phyloP scores from a whole-genome alignment of 768 basidiomycete species.

The Xerocomellus amylosporus region DNA sequence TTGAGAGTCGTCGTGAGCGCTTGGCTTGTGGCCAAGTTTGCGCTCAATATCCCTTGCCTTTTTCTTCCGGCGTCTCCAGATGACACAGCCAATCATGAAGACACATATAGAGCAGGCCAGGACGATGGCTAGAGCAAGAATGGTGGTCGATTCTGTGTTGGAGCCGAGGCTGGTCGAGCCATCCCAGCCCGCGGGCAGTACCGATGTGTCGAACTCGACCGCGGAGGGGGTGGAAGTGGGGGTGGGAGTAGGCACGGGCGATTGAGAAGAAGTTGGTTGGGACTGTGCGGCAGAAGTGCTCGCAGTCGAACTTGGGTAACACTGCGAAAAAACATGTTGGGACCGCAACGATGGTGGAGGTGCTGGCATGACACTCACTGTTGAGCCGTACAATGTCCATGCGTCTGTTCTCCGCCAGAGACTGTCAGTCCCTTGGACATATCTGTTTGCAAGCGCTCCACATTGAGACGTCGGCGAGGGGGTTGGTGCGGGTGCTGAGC shows the following conservation, averaged over 20 bases:
- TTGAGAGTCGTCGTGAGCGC: slow-evolving; percentile 25
- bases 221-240: slow-evolving; percentile 18
- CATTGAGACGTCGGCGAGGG: slow-evolving; percentile 7
- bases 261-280: not conserved
- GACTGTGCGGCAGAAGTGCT: slow-evolving; percentile 2
- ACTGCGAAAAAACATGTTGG: slow-evolving; percentile 14
- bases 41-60: slow-evolving; percentile 52
- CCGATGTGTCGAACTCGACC: slow-evolving; percentile 20
- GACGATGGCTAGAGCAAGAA: slow-evolving; percentile 57
- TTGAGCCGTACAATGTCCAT: slow-evolving; percentile 72
- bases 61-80: slow-evolving; percentile 49
- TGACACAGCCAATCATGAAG: slow-evolving; percentile 59
- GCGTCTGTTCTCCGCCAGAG: slow-evolving; percentile 52
- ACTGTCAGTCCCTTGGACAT: slow-evolving; percentile 49
- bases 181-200: slow-evolving; percentile 58
- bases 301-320: slow-evolving; percentile 5
- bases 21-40: slow-evolving; percentile 32
- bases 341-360: not conserved
- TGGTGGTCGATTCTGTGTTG: slow-evolving; percentile 42
- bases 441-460: slow-evolving; percentile 51
- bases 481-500: slow-evolving; percentile 12
- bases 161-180: slow-evolving; percentile 11
- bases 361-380: slow-evolving; percentile 39
- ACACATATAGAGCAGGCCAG: slow-evolving; percentile 60
- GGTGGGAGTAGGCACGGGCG: slow-evolving; percentile 14